Base-by-base conservation (phyloP, 2,329 filamentous ascomycete species). In the Apiospora aurea region DNA sequence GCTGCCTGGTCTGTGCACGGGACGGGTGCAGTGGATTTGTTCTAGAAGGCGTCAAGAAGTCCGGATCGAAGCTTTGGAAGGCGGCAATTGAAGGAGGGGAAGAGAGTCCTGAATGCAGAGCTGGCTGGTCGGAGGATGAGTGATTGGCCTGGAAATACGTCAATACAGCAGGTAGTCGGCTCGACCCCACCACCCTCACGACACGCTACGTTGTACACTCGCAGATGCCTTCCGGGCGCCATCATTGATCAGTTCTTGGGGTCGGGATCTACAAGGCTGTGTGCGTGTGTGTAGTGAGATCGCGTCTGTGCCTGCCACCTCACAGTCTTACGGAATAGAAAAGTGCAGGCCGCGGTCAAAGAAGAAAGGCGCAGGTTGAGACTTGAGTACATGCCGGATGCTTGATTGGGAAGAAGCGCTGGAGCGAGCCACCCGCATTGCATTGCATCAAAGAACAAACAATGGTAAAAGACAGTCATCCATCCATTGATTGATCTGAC, bases 81-180 rank as follows among this genome's bases (percentile, higher is more conserved):
- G 47, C 68, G 68, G 68, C 68, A 69, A 43, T 69, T 41, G 68
- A 57, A 69, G 68, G 49, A 51, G 68, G 47, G 68, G 44, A 38
- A 53, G 68, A 21, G 29, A 68, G 66, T 64, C 18, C 34, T n/a
- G 57, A 64, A 64, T 64, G 57, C 57, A 64, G 34, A 64, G 57
- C 57, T 64, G 57, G 57, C 53, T n/a, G 53, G 53, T 14, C 21
- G 16, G 29, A 61, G 53, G 53, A 61, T 61, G 29, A 38, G 53
- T 61, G 53, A 61, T 61, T 61, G 53, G 53, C 53, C 18, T 61
- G 53, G 16, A 38, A 61, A 61, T 61, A 61, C 53, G 53, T 61
- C 53, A 61, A 61, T 61, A 38, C 53, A 61, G 53, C 53, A 61
- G 53, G 29, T 21, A 61, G 53, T 61, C 29, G 11, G 18, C 21